Base-by-base conservation (phyloP, 345 rosid species). In the Salix koriyanagi region DNA sequence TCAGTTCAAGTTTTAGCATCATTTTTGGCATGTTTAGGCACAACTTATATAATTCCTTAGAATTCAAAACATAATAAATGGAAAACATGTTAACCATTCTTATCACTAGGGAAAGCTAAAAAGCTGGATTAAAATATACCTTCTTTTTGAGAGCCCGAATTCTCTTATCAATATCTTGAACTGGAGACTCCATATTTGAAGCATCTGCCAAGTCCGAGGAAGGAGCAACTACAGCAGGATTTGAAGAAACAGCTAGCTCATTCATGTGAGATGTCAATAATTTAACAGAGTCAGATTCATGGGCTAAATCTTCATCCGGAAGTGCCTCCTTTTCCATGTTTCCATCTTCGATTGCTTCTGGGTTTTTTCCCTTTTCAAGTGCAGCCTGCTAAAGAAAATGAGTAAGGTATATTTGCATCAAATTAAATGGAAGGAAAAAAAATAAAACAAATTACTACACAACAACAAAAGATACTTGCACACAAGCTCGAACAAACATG, bases 71-170 rank as follows among this genome's bases (percentile, higher is more conserved):
- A 71, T 72, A 28, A 75, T 37, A 11, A 30, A 26, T 26, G 56
- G 28, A 73, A 41, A 36, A 14, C 30, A 46, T 28, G 15, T 14
- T 7, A 23, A 19, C 25, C 12, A 28, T 13, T 7, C 56, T 39
- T 48, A 34, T 60, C 16, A 58, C 50, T 28, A 11, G 56, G 67
- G 69, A 71, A 64, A 32, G 75, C 37, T 50, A 71, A 71, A 70
- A 76, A 0, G 34, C 37, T 60, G 65, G 39, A 73, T 8, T 66
- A 80, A 68, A 67, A 26, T 52, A 52, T 90, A 96, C 99, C 92
- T 96, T 96, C 89, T 96, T 92, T 84, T 87, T 96, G 41, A 96
- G 89, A 34, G 97, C 91, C 52, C 98, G 87, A 21, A 96, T 91
- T 86, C 80, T 91, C 86, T 92, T 96, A 79, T 93, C 97, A 14